Conservation (phyloP, 2,329 filamentous ascomycete species). For the Aquanectria penicillioides region DNA sequence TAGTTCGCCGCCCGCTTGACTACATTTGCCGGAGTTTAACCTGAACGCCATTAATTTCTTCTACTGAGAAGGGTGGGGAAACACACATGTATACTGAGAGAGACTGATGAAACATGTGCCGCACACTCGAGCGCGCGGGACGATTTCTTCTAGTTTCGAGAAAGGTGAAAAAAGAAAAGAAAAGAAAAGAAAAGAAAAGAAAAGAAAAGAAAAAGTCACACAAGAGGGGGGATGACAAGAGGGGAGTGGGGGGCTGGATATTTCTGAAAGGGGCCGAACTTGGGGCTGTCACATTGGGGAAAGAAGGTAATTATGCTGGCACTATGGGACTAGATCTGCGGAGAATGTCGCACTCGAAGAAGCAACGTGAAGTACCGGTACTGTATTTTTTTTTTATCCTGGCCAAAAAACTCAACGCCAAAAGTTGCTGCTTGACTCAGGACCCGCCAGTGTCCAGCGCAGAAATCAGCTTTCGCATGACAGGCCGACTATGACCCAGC, state of each 20-base stretch:
- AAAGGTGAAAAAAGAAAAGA: neutral
- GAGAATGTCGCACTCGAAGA: conserved; percentile 16
- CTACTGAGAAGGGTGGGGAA: no score
- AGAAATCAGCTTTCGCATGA: conserved; percentile 18
- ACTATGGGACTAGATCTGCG: neutral
- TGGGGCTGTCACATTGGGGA: no score
- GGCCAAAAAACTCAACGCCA: neutral
- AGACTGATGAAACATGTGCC: no score
- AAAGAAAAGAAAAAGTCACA: neutral
- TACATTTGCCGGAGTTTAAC: neutral
- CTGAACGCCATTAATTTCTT: neutral
- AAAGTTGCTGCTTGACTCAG: conserved; percentile 17
- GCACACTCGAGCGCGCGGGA: no score
- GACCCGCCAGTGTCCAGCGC: conserved; percentile 6
- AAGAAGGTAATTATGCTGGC: neutral
- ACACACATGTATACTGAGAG: no score
- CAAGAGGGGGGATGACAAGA: neutral
- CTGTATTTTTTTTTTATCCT: conserved; percentile 1
- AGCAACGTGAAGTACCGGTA: conserved; percentile 20
- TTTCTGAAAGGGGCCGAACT: no score
- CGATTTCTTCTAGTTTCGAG: no score
- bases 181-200: neutral
- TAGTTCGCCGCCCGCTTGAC: conserved; percentile 1
- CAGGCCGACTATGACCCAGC: no score
- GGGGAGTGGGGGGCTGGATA: neutral